Evolutionary conservation across 768 basidiomycete genomes (phyloP).

Genomic region (Lentinula raphanica): DNA sequence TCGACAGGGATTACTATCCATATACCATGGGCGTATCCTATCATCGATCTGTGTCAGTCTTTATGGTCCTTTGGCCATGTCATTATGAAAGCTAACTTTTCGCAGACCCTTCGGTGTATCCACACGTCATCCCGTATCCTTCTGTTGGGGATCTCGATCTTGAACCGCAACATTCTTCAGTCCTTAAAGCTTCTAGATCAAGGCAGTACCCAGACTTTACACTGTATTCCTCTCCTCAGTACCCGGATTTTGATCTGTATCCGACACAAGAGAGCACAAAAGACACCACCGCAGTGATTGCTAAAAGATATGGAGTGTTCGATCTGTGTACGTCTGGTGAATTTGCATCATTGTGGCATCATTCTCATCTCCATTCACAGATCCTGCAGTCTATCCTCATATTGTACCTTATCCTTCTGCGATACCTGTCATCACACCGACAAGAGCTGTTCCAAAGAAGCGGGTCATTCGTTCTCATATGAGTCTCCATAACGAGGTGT

Average conservation of each 20-base stretch:
- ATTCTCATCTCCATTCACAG: conserved; percentile 19
- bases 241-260: conserved; percentile 21
- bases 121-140: conserved; percentile 37
- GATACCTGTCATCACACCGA: not conserved
- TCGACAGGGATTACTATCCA: not conserved
- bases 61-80: conserved; percentile 30
- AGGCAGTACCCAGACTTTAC: conserved; percentile 18
- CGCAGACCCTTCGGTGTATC: conserved; percentile 37
- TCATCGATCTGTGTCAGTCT: conserved; percentile 27
- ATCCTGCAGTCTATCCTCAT: conserved; percentile 37
- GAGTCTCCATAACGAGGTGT: conserved; percentile 28
- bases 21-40: conserved; percentile 18
- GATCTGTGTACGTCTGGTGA: conserved; percentile 22
- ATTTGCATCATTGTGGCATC: conserved; percentile 1
- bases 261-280: not conserved
- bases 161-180: not conserved
- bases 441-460: not conserved
- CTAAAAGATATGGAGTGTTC: conserved; percentile 23
- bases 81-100: conserved; percentile 14
- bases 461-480: conserved; percentile 4
- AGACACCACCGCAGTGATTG: not conserved
- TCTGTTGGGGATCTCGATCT: not conserved
- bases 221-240: conserved; percentile 28
- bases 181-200: not conserved
- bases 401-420: conserved; percentile 32